phyloP scores from a whole-genome alignment of 768 basidiomycete species.

The Tulasnella sp. region DNA sequence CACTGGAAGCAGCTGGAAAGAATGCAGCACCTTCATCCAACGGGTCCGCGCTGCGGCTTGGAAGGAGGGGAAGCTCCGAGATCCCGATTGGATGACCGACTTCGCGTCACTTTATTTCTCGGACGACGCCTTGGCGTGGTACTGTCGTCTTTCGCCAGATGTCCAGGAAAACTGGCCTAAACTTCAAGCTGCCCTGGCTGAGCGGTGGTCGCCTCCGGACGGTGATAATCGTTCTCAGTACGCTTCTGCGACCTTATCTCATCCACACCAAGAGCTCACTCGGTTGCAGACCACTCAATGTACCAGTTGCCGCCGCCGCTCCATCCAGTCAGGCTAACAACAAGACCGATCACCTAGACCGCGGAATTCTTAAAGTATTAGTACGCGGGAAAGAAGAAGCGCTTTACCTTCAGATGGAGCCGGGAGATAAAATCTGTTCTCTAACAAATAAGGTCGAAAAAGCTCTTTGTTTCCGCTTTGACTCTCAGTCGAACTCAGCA shows the following conservation, averaged over 20 bases:
- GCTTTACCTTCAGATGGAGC: neutral
- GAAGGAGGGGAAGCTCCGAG: conserved; percentile 22
- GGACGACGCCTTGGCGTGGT: conserved; percentile 10
- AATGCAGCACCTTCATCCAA: conserved; percentile 9
- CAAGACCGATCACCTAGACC: neutral
- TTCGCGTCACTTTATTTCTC: conserved; percentile 10
- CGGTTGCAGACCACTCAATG: neutral
- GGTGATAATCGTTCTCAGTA: neutral
- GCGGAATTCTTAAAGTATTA: neutral
- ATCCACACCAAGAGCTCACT: neutral
- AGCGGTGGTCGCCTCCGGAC: neutral
- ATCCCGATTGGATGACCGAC: conserved; percentile 18
- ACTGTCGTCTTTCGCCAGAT: neutral
- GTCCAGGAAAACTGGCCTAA: neutral
- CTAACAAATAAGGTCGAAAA: neutral
- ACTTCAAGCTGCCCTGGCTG: neutral
- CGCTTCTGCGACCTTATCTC: neutral
- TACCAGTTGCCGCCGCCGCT: neutral
- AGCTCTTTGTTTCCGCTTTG: neutral
- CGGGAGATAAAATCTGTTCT: no score
- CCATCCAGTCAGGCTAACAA: neutral
- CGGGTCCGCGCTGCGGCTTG: neutral
- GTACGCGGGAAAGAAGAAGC: neutral
- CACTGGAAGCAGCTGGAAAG: neutral
- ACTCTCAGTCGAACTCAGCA: neutral